phyloP scores from a whole-genome alignment of 208 protist species.

The Strigomonas culicis region DNA sequence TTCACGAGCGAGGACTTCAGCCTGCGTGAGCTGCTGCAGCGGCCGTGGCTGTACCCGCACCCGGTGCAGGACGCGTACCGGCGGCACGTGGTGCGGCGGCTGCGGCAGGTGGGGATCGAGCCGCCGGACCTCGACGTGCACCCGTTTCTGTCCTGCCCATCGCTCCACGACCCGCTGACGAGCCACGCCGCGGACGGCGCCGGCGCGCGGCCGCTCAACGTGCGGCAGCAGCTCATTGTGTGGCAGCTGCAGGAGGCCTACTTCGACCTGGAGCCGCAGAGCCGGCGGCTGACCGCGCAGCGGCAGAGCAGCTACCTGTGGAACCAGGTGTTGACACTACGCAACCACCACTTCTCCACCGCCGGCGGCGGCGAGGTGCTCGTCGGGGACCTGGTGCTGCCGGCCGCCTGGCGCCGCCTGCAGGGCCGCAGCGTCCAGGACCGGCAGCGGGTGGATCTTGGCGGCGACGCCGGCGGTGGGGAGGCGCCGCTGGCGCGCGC shows the following conservation, averaged over 20 bases:
- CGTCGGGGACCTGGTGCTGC: constrained; percentile 58
- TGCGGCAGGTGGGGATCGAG: constrained; percentile 58
- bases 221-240: constrained; percentile 56
- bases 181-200: constrained; percentile 16
- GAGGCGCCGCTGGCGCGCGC: no score
- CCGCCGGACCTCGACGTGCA: constrained; percentile 68
- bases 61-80: constrained; percentile 79
- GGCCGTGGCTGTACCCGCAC: constrained; percentile 74
- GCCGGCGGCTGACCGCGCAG: constrained; percentile 69
- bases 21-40: constrained; percentile 82
- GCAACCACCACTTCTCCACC: constrained; percentile 48
- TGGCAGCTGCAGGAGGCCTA: constrained; percentile 66
- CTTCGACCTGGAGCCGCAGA: constrained; percentile 60
- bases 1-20: constrained; percentile 55
- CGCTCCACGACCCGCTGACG: constrained; percentile 32
- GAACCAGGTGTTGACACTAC: constrained; percentile 83
- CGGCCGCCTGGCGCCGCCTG: constrained; percentile 34
- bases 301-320: constrained; percentile 79
- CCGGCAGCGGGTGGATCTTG: no score
- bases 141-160: constrained; percentile 63
- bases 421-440: no score
- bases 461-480: constrained; percentile 4
- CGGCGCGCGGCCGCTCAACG: constrained; percentile 30
- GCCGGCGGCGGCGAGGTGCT: constrained; percentile 45
- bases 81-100: constrained; percentile 65